Conservation (phyloP, 1,284 basidiomycete species). For the Gymnopus androsaceus region DNA sequence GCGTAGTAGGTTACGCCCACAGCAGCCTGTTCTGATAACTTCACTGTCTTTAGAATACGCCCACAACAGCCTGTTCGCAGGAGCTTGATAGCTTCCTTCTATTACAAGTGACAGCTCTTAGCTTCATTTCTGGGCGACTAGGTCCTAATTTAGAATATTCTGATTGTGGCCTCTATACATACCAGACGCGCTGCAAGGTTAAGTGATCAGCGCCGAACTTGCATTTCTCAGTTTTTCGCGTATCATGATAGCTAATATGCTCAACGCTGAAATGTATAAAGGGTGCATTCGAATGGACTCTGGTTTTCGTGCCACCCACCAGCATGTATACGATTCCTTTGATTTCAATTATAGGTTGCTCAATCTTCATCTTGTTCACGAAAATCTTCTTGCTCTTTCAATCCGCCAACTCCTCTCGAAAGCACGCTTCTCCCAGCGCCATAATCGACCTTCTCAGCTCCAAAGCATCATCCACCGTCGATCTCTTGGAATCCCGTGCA, state of each 20-base stretch:
- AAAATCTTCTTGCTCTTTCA: not conserved
- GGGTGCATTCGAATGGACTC: not conserved
- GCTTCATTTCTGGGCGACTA: too few relatives aligned
- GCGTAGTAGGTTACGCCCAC: too few relatives aligned
- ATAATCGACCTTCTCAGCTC: slow-evolving; percentile 33
- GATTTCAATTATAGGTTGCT: not conserved
- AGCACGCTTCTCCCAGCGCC: not conserved
- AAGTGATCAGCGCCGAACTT: too few relatives aligned
- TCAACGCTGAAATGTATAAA: not conserved
- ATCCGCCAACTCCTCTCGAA: not conserved
- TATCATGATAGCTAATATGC: too few relatives aligned
- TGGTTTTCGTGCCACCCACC: not conserved
- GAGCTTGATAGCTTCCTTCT: too few relatives aligned
- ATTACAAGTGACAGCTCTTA: too few relatives aligned
- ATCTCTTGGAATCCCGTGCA: slow-evolving; percentile 39
- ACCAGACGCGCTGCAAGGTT: slow-evolving; percentile 4
- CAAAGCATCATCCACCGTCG: slow-evolving; percentile 17
- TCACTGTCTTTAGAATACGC: too few relatives aligned
- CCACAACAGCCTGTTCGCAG: too few relatives aligned
- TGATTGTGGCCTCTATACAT: too few relatives aligned
- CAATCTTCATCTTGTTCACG: not conserved
- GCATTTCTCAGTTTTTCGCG: too few relatives aligned
- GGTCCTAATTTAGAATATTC: too few relatives aligned
- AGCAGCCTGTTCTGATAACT: too few relatives aligned
- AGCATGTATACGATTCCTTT: not conserved